These are phyloP conservation scores for Hirsutella rhossiliensis DNA, from an alignment of 2,329 filamentous ascomycete species.

Conservation along the genomic window DNA sequence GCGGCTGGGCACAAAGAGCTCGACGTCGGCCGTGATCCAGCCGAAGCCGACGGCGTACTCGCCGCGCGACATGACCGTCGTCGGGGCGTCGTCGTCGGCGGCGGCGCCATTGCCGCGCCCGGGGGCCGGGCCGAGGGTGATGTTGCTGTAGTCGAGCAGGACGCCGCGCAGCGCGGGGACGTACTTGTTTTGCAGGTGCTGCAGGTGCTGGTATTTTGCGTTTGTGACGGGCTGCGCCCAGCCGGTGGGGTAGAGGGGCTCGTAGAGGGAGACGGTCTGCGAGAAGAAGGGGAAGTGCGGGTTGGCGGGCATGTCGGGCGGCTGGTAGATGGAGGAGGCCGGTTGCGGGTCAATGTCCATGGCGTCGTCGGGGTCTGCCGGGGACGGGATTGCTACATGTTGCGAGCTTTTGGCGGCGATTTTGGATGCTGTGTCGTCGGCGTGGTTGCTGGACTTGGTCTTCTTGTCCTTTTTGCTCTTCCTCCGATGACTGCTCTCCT, in stretches of 20 bases:
- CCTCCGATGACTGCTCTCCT: constrained; percentile 9
- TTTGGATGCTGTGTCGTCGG: not conserved
- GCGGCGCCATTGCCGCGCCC: constrained; percentile 32
- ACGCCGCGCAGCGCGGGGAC: constrained; percentile 61
- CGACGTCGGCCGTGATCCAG: constrained; percentile 80
- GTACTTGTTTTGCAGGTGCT: constrained; percentile 65
- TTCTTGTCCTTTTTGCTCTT: constrained; percentile 17
- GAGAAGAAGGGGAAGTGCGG: constrained; percentile 60
- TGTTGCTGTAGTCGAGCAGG: constrained; percentile 61
- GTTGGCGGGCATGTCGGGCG: constrained; percentile 25
- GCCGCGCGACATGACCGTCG: constrained; percentile 44
- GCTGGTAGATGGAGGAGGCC: constrained; percentile 21
- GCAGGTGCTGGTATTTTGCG: constrained; percentile 61
- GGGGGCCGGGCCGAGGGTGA: constrained; percentile 49
- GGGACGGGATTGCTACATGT: constrained; percentile 12
- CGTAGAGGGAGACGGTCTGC: constrained; percentile 70
- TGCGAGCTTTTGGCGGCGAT: constrained; percentile 14
- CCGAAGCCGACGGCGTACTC: constrained; percentile 81
- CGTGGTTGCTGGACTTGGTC: constrained; percentile 4
- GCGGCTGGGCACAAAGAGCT: constrained; percentile 66
- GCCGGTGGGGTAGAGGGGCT: constrained; percentile 60
- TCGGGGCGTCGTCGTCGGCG: constrained; percentile 33
- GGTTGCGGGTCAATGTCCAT: constrained; percentile 29
- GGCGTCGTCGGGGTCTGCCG: constrained; percentile 16
- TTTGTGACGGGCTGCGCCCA: constrained; percentile 59